Evolutionary conservation across 352 stramenopile genomes (phyloP), one percentile per base, ranked within the genome.

Genomic region (Globisporangium echinulatum): DNA sequence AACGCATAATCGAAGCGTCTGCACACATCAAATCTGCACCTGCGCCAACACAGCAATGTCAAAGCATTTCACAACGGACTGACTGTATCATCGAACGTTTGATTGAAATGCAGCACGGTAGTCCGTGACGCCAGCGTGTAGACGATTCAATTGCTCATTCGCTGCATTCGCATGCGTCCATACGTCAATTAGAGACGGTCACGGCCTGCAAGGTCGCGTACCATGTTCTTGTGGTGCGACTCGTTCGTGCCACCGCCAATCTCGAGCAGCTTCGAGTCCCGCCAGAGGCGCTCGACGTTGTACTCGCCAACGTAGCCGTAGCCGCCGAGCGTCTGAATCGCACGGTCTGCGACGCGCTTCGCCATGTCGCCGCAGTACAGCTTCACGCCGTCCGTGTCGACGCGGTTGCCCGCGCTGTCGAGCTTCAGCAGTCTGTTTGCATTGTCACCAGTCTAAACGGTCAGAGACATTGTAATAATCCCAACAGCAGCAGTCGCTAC

Each of bases 251-350:
- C 97, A 55, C 97, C 97, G 51, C 97, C 97, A 70, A 99, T 99
- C 80, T 99, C 97, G n/a, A 99, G 75, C 54, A 99, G 72, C 75
- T 99, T 99, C 11, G 96, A 92, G 88, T 99, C 97, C 59, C 97
- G 85, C 97, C 96, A 99, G 3, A 99, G 79, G 52, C 96, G 80
- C 81, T 99, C 97, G 10, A 99, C 97, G 60, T 92, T 94, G 74
- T 99, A 99, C 71, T 99, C 97, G 54, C 96, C 97, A n/a, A 98
- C 90, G 79, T 99, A 99, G 25, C 97, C 97, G 71, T 99, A 98
- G 55, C 97, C 97, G 56, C 97, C 97, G 47, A 99, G 85, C 14
- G 97, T 96, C 63, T 97, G 91, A 65, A 99, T 99, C 44, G 97
- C 97, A 56, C 96, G 90, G 75, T 99, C 96, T 4, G 97, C 96